Conservation (phyloP, 495 filamentous ascomycete genomes). For the Lineolata rhizophorae region DNA sequence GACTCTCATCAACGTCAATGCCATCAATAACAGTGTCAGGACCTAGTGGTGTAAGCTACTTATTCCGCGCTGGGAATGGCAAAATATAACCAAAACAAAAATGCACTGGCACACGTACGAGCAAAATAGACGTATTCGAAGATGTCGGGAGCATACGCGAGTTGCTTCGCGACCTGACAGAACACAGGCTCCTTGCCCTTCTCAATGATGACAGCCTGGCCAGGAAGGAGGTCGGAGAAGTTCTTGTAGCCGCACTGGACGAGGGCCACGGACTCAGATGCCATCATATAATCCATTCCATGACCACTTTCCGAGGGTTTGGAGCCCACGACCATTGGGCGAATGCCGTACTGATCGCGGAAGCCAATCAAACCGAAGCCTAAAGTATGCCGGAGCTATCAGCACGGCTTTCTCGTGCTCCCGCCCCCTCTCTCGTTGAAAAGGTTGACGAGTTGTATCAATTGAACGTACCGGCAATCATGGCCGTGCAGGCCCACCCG, state of each 20-base stretch:
- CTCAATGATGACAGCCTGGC: slow-evolving; percentile 82
- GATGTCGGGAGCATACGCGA: slow-evolving; percentile 74
- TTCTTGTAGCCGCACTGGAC: slow-evolving; percentile 67
- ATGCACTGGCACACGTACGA: too few relatives aligned
- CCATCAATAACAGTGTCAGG: slow-evolving; percentile 85
- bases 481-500: slow-evolving; percentile 72
- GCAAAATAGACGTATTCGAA: slow-evolving; percentile 87
- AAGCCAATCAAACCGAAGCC: slow-evolving; percentile 79
- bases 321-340: slow-evolving; percentile 67
- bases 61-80: too few relatives aligned
- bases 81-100: too few relatives aligned
- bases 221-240: slow-evolving; percentile 68
- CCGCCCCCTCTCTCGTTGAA: too few relatives aligned
- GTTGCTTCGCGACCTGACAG: slow-evolving; percentile 48
- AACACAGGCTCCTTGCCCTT: slow-evolving; percentile 60
- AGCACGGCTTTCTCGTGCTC: too few relatives aligned
- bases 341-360: slow-evolving; percentile 74
- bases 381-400: slow-evolving; percentile 8
- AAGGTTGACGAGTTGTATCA: too few relatives aligned
- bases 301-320: slow-evolving; percentile 39
- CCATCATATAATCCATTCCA: slow-evolving; percentile 86
- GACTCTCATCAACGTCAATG: slow-evolving; percentile 71
- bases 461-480: slow-evolving; percentile 52
- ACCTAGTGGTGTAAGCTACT: slow-evolving; percentile 18
- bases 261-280: slow-evolving; percentile 87